phyloP scores from a whole-genome alignment of 257 asterid genomes.

The Penstemon davidsonii region DNA sequence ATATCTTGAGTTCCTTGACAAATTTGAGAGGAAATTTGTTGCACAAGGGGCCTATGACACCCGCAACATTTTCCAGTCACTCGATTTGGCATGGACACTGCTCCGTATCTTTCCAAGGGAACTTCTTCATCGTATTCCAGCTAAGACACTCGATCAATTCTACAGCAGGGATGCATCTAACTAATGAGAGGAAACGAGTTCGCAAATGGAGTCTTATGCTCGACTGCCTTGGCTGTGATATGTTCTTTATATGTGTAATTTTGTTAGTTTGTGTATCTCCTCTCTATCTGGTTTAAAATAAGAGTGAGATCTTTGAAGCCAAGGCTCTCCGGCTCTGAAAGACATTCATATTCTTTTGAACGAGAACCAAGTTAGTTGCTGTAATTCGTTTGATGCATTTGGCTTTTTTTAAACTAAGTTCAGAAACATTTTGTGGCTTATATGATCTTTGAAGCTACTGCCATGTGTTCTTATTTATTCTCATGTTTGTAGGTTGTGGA shows the following conservation, averaged over 20 bases:
- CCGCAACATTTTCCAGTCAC: slow-evolving; percentile 89
- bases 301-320: slow-evolving; percentile 38
- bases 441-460: slow-evolving; percentile 8
- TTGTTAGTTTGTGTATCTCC: slow-evolving; percentile 28
- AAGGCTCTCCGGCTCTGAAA: slow-evolving; percentile 32
- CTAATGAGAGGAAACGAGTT: slow-evolving; percentile 28
- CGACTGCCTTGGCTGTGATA: slow-evolving; percentile 33
- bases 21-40: slow-evolving; percentile 83
- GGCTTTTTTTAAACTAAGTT: slow-evolving; percentile 3
- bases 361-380: slow-evolving; percentile 30
- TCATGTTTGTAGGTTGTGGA: background rate
- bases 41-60: slow-evolving; percentile 85
- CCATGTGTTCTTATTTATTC: slow-evolving; percentile 11
- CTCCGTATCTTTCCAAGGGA: slow-evolving; percentile 97
- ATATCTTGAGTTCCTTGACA: slow-evolving; percentile 77
- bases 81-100: slow-evolving; percentile 97
- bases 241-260: slow-evolving; percentile 7
- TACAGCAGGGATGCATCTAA: slow-evolving; percentile 90
- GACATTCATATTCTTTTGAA: slow-evolving; percentile 32
- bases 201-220: slow-evolving; percentile 28
- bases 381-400: slow-evolving; percentile 35
- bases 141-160: slow-evolving; percentile 84
- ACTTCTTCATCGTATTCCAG: slow-evolving; percentile 97
- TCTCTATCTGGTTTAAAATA: slow-evolving; percentile 35
- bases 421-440: slow-evolving; percentile 13